Percentiles rank a stretch among this genome's conserved stretches.
Conservation (phyloP, 192 early-diverging fungal species). For the Geranomyces michiganensis region DNA sequence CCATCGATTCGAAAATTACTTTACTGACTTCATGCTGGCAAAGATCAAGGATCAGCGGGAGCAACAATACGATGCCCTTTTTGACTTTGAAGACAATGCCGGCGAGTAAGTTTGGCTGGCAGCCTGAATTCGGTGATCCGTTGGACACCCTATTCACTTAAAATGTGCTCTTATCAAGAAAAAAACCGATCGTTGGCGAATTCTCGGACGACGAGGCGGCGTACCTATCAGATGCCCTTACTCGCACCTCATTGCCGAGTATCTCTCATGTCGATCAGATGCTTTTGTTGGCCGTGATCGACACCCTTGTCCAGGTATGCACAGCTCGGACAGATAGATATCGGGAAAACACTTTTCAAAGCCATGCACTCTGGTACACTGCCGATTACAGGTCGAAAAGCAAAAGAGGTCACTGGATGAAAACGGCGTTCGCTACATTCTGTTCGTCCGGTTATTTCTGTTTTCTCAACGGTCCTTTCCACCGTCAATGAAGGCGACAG, state of each 20-base stretch:
- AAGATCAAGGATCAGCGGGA: conserved; percentile 6
- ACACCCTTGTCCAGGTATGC: conserved; percentile 66
- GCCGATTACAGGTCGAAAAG: conserved; percentile 70
- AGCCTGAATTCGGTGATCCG: neutral
- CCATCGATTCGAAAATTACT: neutral
- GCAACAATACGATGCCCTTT: conserved; percentile 57
- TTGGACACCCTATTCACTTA: neutral
- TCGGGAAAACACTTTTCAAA: neutral
- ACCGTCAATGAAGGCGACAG: neutral
- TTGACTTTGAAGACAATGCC: conserved; percentile 54
- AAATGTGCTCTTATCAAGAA: conserved; percentile 5
- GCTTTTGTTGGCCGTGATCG: conserved; percentile 75
- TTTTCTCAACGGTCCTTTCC: conserved; percentile 45
- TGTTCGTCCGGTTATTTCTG: conserved; percentile 69
- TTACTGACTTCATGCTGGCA: conserved; percentile 1
- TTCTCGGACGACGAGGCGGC: conserved; percentile 45
- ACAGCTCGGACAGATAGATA: neutral
- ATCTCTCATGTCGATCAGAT: conserved; percentile 72
- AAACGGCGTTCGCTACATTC: conserved; percentile 83
- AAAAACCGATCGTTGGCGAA: conserved; percentile 33
- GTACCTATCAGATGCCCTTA: conserved; percentile 63
- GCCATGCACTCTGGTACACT: too few species aligned
- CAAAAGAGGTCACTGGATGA: conserved; percentile 76
- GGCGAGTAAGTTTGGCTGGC: conserved; percentile 27
- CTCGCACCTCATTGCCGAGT: conserved; percentile 57